phyloP scores from a whole-genome alignment of 331 rosid species.

The Quercus phellos region DNA sequence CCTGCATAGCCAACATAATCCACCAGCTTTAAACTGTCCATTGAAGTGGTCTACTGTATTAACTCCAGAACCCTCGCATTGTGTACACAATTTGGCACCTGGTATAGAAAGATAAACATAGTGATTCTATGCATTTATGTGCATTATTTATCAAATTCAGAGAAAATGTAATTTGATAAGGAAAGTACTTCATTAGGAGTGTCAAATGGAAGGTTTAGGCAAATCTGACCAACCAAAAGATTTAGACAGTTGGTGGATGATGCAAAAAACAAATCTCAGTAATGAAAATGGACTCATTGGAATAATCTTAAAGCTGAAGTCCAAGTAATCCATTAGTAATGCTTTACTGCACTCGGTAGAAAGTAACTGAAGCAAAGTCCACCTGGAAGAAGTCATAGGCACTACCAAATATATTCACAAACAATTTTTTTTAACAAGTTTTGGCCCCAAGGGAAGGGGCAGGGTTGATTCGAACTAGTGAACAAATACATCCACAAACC shows the following conservation, averaged over 20 bases:
- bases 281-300: not conserved
- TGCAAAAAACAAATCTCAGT: not conserved
- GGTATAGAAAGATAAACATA: conserved; percentile 3
- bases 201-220: not conserved
- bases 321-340: not conserved
- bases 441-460: too few relatives aligned
- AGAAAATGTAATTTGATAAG: not conserved
- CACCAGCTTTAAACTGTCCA: conserved; percentile 89
- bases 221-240: not conserved
- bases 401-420: not conserved
- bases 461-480: too few relatives aligned
- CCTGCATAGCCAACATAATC: conserved; percentile 98
- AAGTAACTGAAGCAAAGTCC: not conserved
- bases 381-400: not conserved
- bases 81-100: conserved; percentile 69
- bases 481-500: too few relatives aligned
- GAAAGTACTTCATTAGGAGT: not conserved
- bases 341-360: not conserved
- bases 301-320: not conserved
- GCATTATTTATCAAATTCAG: not conserved
- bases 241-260: not conserved
- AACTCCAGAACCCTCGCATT: conserved; percentile 83
- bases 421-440: too few relatives aligned
- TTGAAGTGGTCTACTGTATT: conserved; percentile 89
- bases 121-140: not conserved